Base-by-base conservation (phyloP, 495 filamentous ascomycete species). In the Penicillium paxilli region DNA sequence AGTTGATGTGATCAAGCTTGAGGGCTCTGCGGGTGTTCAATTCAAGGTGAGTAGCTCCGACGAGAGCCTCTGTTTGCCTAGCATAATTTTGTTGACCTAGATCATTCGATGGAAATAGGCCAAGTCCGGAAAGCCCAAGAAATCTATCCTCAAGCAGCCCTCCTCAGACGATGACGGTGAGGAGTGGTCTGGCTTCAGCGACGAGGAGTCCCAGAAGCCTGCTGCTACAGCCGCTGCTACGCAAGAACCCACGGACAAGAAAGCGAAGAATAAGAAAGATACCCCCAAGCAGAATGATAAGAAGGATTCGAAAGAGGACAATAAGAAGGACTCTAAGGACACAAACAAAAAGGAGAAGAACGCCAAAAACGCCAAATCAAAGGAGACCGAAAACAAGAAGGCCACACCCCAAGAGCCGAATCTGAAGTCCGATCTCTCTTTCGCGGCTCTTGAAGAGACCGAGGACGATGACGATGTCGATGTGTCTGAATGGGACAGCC, bases 401-500 rank as follows among this genome's bases (percentile, higher is more conserved):
- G 66, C 65, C 26, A 56, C 59, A 38, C 21, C 54, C 9, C 69
- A 69, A 41, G 60, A 74, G 41, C 57, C 20, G 63, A 46, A 50
- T 41, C 64, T 73, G 42, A 72, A 69, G 40, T 24, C 60, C 1
- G 64, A 58, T 17, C 62, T 74, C 21, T 71, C 72, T 2, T 78
- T 80, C 42, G 68, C 69, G 12, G 64, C 74, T 10, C 68, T 73
- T 19, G 58, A 72, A 37, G 59, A 80, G 37, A 64, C 69, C 58
- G 67, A 70, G 58, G 68, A 78, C 63, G 70, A 78, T 54, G 64
- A 81, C 62, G 66, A 68, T 30, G 68, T 68, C 2, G 68, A 75
- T 47, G 70, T 95, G 3, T 91, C 91, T 2, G 86, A 82, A 11
- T 98, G 93, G 93, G 73, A 81, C 19, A 66, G 75, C 1, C 72